Base-by-base conservation (phyloP, 2,329 filamentous ascomycete genomes). In the Mariannaea sp. region DNA sequence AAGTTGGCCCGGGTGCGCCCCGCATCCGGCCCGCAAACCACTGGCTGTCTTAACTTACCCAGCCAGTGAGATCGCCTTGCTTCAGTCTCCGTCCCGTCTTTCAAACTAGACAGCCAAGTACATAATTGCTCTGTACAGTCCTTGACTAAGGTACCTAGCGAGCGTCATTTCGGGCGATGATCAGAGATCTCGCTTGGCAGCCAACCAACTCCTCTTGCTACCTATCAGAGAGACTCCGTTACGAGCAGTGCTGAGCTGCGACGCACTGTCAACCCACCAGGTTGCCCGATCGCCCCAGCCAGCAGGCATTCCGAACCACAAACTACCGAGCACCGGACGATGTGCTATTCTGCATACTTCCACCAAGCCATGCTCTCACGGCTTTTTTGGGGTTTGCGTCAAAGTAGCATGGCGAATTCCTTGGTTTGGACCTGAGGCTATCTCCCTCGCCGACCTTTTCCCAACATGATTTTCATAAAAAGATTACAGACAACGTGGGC, bases 161-260 rank as follows among this genome's bases (percentile, higher is more conserved):
- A 32, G 53, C 46, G 55, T 65, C 62, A 61, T 62, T 61, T 65
- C 52, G 44, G 55, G 56, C 46, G 53, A 60, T 60, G 60, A 62
- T 62, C 61, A 59, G 58, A 65, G 63, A 66, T 66, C 63, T 66
- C 61, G 54, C 55, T 55, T 59, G 60, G 55, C 49, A 49, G 52
- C 50, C 53, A 38, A 49, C 62, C 60, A 59, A 64, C 32, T 65
- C 40, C 62, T 57, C 40, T 62, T n/a, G n/a, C 41, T 65, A 59
- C 62, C 9, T 32, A 32, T 12, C 26, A 7, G 64, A 55, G 51
- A 52, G 57, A 61, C 57, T 47, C 58, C 60, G 40, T 36, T 53
- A 64, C 60, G 54, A 58, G 62, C 49, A 42, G 60, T 62, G 43
- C 56, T 56, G 53, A 52, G 55, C 58, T 50, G 49, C 57, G 60